Percentiles rank a stretch among this genome's conserved stretches.
These are phyloP conservation scores for Colletotrichum sp. DNA, from an alignment of 2,329 filamentous ascomycete species.

Conservation along the genomic window DNA sequence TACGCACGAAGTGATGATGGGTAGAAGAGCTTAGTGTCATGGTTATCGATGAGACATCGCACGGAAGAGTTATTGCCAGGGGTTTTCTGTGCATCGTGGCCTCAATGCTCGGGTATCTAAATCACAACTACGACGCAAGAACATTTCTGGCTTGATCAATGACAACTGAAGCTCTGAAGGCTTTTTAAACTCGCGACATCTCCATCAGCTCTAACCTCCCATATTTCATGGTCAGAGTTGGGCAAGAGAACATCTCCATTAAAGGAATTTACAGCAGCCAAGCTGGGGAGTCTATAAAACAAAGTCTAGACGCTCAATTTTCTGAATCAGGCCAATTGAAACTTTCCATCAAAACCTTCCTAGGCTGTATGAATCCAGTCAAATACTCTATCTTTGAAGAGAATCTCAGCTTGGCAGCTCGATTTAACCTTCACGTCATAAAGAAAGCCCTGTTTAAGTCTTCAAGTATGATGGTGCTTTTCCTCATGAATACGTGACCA, in stretches of 20 bases:
- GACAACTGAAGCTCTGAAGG: rapidly evolving
- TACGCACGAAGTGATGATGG: background rate
- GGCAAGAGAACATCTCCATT: rapidly evolving
- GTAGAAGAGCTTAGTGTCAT: background rate
- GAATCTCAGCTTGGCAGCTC: no score
- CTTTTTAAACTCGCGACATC: background rate
- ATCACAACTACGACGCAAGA: no score
- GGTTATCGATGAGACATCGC: rapidly evolving
- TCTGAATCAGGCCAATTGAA: background rate
- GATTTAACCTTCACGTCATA: rapidly evolving
- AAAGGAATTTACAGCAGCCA: rapidly evolving
- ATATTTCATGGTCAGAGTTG: background rate
- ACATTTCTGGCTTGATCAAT: background rate
- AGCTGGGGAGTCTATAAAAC: background rate
- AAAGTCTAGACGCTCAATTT: background rate
- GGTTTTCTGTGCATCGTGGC: background rate
- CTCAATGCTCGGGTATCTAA: background rate
- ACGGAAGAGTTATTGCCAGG: rapidly evolving
- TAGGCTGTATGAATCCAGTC: background rate
- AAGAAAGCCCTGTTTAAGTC: no score
- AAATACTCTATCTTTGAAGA: background rate
- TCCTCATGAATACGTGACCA: background rate
- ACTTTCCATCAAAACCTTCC: no score
- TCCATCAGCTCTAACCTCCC: background rate
- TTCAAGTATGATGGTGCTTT: rapidly evolving